Evolutionary conservation across 2,329 filamentous ascomycete species (phyloP), one percentile per base, ranked within the genome.

Genomic region (Fusarium brachygibbosum): DNA sequence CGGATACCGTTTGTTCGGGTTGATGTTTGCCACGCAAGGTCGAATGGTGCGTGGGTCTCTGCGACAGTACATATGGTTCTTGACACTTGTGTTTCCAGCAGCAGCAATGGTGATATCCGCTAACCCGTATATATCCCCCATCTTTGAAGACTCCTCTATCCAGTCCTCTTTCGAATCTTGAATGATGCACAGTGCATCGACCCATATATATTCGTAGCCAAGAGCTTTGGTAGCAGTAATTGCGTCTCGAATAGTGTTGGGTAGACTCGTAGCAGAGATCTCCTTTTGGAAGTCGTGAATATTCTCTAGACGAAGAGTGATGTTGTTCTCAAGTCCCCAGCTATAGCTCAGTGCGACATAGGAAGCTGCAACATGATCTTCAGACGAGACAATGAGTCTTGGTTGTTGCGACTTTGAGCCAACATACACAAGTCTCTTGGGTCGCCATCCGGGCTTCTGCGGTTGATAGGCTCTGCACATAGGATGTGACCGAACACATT

Each of bases 301-400:
- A 0, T 31, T 59, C 3, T 14, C n/a, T 13, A 16, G 7, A 0
- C 8, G 25, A 9, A 59, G 57, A 3, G 32, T 59, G 1, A 32
- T 14, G 0, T 17, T 40, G 5, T 40, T 40, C 0, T 13, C 12
- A 2, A 17, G 13, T 35, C 57, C 57, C 57, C 57, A 59, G 2
- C 57, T 58, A 12, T 59, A 59, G 11, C 53, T 59, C 4, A 59
- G 6, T 1, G 57, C 53, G 10, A 49, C 16, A 5, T 59, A 59
- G 0, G 19, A 1, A 0, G 17, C 53, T 28, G 14, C 0, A 2
- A 1, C 0, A 3, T 34, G 9, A 2, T 45, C n/a, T 2, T 21
- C 5, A 13, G 4, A 2, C 10, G 40, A 28, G 1, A 14, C 14
- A 3, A 23, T 14, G 5, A 59, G 34, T 13, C 21, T 44, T 2